Percentiles rank a stretch among this genome's conserved stretches.
Conservation (phyloP, 495 filamentous ascomycete species). For the Hypoxylon lienhwacheense region DNA sequence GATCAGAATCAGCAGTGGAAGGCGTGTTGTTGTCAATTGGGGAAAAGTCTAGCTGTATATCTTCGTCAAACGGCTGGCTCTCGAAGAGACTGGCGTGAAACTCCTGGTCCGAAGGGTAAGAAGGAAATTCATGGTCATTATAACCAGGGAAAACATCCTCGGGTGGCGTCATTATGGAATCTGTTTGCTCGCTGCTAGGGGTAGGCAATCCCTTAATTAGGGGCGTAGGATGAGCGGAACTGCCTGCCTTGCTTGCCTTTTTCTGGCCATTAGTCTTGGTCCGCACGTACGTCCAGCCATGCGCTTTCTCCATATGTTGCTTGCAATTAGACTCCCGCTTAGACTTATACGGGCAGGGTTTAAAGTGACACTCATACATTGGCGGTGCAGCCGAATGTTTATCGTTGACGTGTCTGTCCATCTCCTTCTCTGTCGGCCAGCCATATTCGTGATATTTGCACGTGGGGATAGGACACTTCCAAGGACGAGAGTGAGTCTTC, state of each 20-base stretch:
- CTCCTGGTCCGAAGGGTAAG: slow-evolving; percentile 43
- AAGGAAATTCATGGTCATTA: slow-evolving; percentile 45
- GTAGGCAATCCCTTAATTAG: slow-evolving; percentile 58
- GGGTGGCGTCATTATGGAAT: slow-evolving; percentile 47
- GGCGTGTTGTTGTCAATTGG: slow-evolving; percentile 52
- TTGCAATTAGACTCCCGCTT: slow-evolving; percentile 98
- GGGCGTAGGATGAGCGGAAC: slow-evolving; percentile 56
- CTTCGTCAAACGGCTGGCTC: slow-evolving; percentile 41
- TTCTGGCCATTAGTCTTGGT: slow-evolving; percentile 85
- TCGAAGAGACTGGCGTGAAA: slow-evolving; percentile 39
- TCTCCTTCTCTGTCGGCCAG: slow-evolving; percentile 97
- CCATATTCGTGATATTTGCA: slow-evolving; percentile 89
- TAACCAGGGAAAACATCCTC: slow-evolving; percentile 42
- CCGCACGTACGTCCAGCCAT: slow-evolving; percentile 85
- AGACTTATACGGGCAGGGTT: slow-evolving; percentile 87
- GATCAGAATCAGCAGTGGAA: slow-evolving; percentile 51
- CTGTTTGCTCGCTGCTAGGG: slow-evolving; percentile 48
- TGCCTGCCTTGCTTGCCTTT: slow-evolving; percentile 47
- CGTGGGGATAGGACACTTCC: slow-evolving; percentile 77
- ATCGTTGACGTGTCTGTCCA: slow-evolving; percentile 92
- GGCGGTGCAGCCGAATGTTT: slow-evolving; percentile 80
- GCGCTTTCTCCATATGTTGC: slow-evolving; percentile 99
- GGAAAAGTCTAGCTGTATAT: slow-evolving; percentile 54
- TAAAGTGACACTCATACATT: slow-evolving; percentile 79
- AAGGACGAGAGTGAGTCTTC: slow-evolving; percentile 94